Evolutionary conservation across 345 rosid genomes (phyloP).

Genomic region (Syzygium aqueum): DNA sequence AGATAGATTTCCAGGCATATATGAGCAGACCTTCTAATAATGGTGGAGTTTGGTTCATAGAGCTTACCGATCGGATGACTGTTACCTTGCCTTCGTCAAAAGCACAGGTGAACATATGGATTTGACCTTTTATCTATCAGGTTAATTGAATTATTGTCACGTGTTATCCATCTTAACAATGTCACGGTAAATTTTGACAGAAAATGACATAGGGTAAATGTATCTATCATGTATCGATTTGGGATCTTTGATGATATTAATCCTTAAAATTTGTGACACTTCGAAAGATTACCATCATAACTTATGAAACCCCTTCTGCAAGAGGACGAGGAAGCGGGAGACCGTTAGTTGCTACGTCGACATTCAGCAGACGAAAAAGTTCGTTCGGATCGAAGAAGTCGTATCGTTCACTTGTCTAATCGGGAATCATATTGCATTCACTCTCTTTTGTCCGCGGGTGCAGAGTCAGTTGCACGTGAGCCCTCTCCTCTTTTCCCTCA

Average conservation of each 20-base stretch:
- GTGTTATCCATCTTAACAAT: too few species aligned
- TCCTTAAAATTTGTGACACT: neutral
- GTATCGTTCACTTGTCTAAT: neutral
- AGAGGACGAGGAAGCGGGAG: neutral
- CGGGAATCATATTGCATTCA: neutral
- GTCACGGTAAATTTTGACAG: too few species aligned
- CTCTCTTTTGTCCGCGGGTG: neutral
- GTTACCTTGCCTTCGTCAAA: constrained; percentile 32
- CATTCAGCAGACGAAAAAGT: neutral
- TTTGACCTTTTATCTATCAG: too few species aligned
- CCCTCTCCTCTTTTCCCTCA: neutral
- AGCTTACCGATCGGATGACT: constrained; percentile 51
- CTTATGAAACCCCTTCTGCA: neutral
- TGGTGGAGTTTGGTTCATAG: constrained; percentile 91
- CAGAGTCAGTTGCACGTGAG: neutral
- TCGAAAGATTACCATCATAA: neutral
- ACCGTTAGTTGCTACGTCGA: neutral
- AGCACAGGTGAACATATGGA: constrained; percentile 13
- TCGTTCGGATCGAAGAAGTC: neutral
- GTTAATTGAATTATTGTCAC: too few species aligned
- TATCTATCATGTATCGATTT: too few species aligned
- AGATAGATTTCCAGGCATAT: constrained; percentile 56
- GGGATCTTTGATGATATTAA: too few species aligned
- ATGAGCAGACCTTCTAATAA: constrained; percentile 70
- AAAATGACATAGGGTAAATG: too few species aligned